Evolutionary conservation across 805 yeast genomes (phyloP), one percentile per base, ranked within the genome.

Genomic region (Pichia ethanolica): DNA sequence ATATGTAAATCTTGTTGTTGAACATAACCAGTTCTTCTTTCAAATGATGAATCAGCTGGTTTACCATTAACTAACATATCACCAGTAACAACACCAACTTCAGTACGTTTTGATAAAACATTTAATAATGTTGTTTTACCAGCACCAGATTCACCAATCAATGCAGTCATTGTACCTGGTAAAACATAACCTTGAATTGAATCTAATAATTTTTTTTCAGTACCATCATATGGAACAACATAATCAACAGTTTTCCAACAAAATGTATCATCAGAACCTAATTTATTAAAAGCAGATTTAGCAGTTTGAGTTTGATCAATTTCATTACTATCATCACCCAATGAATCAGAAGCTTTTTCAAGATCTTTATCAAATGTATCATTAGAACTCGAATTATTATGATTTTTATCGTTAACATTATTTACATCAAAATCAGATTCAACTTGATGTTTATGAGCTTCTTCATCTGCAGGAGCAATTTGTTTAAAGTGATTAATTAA

Each of bases 121-220:
- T 79, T 78, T 51, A 79, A 67, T 45, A 79, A 63, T 5, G 84
- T 79, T 0, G 83, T 79, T 60, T 79, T 79, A 58, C 83, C 84
- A 20, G 83, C 83, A 55, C 84, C 84, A 3, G 82, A 77, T 57
- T 77, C 83, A 50, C 84, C 84, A 81, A 78, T 79, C 40, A 79
- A 63, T 2, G 84, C 83, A 26, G 83, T 79, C 58, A 78, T 62
- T 7, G 75, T 70, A 42, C 83, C 84, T 2, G 84, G 82, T 35
- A 67, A 63, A 56, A 71, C 69, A 60, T 65, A 72, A 33, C 77
- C 78, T 42, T 71, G 71, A 48, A 73, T 65, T 51, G 71, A 58
- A 50, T 72, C 71, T 59, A 80, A 65, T 51, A 77, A 60, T 47
- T 66, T 66, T 34, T 75, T 59, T 25, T 68, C 62, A 10, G 55